Percentiles rank a stretch among this genome's conserved stretches.
These are phyloP conservation scores for Debaryomyces singareniensis DNA, from an alignment of 1,139 yeast genomes.

Conservation along the genomic window DNA sequence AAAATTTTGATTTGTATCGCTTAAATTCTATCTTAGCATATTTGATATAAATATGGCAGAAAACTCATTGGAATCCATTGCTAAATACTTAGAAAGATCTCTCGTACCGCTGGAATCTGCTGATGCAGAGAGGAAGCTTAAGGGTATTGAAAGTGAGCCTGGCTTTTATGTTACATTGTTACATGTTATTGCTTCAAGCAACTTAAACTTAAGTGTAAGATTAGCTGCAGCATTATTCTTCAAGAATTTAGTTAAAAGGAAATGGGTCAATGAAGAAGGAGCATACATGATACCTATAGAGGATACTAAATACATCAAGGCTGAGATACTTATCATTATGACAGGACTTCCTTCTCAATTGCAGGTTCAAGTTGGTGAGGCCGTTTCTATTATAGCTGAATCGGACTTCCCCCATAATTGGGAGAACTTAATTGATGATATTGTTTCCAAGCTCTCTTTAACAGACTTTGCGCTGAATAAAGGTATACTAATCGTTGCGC, in stretches of 20 bases:
- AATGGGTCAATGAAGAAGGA: conserved; percentile 91
- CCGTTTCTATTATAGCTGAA: conserved; percentile 88
- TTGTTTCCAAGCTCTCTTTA: conserved; percentile 57
- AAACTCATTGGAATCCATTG: conserved; percentile 36
- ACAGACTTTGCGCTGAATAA: conserved; percentile 70
- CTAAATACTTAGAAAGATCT: conserved; percentile 43
- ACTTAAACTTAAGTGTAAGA: conserved; percentile 52
- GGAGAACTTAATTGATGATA: conserved; percentile 71
- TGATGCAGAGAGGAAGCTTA: conserved; percentile 54
- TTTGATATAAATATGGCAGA: conserved; percentile 32
- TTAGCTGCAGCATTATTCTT: conserved; percentile 88
- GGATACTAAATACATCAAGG: conserved; percentile 66
- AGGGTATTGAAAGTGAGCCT: conserved; percentile 53
- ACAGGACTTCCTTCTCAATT: conserved; percentile 65
- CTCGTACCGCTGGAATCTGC: conserved; percentile 49
- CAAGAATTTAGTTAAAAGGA: conserved; percentile 77
- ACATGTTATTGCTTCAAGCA: conserved; percentile 67
- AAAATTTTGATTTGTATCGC: no score
- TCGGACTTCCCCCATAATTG: conserved; percentile 92
- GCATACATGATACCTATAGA: conserved; percentile 53
- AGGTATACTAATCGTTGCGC: conserved; percentile 88
- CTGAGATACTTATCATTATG: conserved; percentile 78
- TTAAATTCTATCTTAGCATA: no score
- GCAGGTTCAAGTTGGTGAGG: conserved; percentile 90
- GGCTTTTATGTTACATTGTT: conserved; percentile 75